These are phyloP conservation scores for Melaleuca alternifolia DNA, from an alignment of 345 rosid genomes.

Conservation along the genomic window DNA sequence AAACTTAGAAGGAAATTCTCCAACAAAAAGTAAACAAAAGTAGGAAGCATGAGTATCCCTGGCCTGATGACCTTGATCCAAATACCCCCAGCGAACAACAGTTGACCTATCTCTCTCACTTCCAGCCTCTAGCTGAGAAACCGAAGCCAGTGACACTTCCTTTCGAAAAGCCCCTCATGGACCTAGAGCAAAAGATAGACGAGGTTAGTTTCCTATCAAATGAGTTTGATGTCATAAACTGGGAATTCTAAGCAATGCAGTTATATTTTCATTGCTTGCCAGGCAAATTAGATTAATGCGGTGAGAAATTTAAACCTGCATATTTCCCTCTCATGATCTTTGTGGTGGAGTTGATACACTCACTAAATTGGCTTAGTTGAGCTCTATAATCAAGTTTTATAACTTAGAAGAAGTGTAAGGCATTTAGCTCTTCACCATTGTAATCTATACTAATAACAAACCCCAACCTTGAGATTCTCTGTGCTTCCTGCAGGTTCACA, in stretches of 20 bases:
- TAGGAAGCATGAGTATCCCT: slow-evolving; percentile 83
- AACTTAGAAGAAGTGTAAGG: neutral
- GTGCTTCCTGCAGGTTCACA: slow-evolving; percentile 49
- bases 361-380: neutral
- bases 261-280: neutral
- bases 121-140: slow-evolving; percentile 64
- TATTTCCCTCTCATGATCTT: neutral
- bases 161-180: slow-evolving; percentile 82
- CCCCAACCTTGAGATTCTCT: neutral
- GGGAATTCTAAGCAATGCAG: neutral
- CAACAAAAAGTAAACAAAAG: slow-evolving; percentile 65
- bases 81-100: slow-evolving; percentile 75
- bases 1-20: too few species aligned
- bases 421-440: neutral
- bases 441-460: neutral
- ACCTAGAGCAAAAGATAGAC: slow-evolving; percentile 65
- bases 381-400: neutral
- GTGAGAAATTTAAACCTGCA: neutral
- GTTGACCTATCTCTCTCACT: slow-evolving; percentile 56
- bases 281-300: neutral
- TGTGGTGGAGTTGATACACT: neutral
- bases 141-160: slow-evolving; percentile 76
- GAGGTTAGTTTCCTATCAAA: slow-evolving; percentile 33
- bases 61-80: slow-evolving; percentile 86
- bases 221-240: neutral